phyloP scores from a whole-genome alignment of 495 filamentous ascomycete species.

The Neurospora sp. region DNA sequence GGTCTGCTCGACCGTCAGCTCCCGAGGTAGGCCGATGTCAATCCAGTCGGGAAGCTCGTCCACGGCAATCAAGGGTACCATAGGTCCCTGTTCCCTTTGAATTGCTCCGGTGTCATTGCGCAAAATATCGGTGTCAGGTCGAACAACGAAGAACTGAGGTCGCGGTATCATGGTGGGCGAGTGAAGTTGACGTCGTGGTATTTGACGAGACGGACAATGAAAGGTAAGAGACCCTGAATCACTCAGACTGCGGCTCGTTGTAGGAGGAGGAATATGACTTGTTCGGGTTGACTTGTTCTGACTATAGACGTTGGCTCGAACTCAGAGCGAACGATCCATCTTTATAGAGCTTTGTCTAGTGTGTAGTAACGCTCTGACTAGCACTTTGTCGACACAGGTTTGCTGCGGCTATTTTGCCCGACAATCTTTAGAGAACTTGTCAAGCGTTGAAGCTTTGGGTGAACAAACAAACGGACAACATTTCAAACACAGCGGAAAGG shows the following conservation, averaged over 20 bases:
- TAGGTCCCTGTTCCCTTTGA: slow-evolving; percentile 15
- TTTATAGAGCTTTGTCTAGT: background rate
- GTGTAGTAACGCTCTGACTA: background rate
- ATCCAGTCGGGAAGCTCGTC: slow-evolving; percentile 36
- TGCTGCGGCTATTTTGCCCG: background rate
- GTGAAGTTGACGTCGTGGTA: background rate
- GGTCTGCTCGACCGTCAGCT: slow-evolving; percentile 27
- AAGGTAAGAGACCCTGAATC: background rate
- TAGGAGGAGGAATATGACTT: background rate
- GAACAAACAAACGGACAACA: background rate
- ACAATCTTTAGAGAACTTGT: background rate
- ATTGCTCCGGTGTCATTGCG: slow-evolving; percentile 8
- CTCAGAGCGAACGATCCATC: background rate
- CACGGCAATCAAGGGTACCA: slow-evolving; percentile 35
- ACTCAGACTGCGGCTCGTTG: background rate
- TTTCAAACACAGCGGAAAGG: background rate
- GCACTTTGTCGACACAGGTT: background rate
- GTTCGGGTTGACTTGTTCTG: background rate
- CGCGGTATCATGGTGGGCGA: slow-evolving; percentile 2
- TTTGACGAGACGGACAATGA: background rate
- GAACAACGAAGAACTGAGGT: slow-evolving; percentile 27
- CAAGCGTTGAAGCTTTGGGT: background rate
- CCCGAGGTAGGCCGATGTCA: slow-evolving; percentile 29
- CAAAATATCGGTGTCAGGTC: slow-evolving; percentile 11
- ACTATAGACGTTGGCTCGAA: background rate